Evolutionary conservation across 192 early-diverging fungal species (phyloP).

Genomic region (Chytriomyces hyalinus): DNA sequence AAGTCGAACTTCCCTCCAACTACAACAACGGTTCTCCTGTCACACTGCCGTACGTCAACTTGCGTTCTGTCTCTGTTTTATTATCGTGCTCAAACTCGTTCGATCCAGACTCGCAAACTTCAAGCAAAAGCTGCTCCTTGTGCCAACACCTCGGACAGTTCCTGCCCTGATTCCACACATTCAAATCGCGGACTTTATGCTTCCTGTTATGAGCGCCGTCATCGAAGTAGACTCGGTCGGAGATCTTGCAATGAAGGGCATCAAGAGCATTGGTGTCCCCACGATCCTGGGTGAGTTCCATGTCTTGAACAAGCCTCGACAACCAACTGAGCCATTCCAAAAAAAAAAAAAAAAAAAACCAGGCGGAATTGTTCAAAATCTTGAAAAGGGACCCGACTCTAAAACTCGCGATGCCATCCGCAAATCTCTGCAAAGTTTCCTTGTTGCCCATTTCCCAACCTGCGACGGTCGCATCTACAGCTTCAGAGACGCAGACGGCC

Average conservation of each 20-base stretch:
- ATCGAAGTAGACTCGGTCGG: slow-evolving; percentile 95
- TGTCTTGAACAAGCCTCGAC: too few relatives aligned
- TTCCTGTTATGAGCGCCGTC: slow-evolving; percentile 85
- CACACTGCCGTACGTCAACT: slow-evolving; percentile 15
- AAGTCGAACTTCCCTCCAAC: slow-evolving; percentile 35
- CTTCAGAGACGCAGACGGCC: slow-evolving; percentile 43
- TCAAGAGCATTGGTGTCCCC: slow-evolving; percentile 88
- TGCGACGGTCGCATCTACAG: slow-evolving; percentile 28
- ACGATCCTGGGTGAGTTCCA: slow-evolving; percentile 59
- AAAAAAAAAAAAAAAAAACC: neutral
- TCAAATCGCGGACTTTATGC: slow-evolving; percentile 89
- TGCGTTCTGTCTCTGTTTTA: neutral
- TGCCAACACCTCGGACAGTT: slow-evolving; percentile 78
- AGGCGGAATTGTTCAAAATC: slow-evolving; percentile 54
- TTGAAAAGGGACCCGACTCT: slow-evolving; percentile 67
- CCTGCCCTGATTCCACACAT: slow-evolving; percentile 86
- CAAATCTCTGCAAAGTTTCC: slow-evolving; percentile 84
- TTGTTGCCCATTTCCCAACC: slow-evolving; percentile 83
- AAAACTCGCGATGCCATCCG: slow-evolving; percentile 76
- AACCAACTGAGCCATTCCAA: neutral
- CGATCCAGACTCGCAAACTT: slow-evolving; percentile 67
- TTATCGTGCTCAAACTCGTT: slow-evolving; percentile 34
- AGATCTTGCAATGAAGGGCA: slow-evolving; percentile 76
- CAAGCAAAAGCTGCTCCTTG: slow-evolving; percentile 88
- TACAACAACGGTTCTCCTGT: slow-evolving; percentile 13